Base-by-base conservation (phyloP, 352 stramenopile species). In the Phytophthora citricola region DNA sequence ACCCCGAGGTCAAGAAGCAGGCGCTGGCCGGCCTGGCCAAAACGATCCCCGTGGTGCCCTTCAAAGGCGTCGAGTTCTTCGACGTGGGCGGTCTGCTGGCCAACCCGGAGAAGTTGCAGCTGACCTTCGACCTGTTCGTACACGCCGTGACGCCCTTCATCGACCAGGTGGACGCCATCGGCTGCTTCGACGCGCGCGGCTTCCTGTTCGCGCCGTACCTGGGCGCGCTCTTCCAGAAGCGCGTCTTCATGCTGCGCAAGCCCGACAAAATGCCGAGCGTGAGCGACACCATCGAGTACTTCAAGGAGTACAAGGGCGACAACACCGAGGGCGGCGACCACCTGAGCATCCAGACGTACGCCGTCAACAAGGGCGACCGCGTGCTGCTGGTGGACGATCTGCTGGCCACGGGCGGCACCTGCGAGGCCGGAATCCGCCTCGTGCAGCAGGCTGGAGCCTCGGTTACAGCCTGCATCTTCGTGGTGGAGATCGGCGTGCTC, bases 181-280 rank as follows among this genome's bases (percentile, higher is more conserved):
- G 92, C 55, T 96, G 95, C 76, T 91, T 99, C 55, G 97, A 99
- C 76, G 96, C 97, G 43, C 90, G 97, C 34, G 97, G 97, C n/a
- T 99, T 99, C 65, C 79, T 99, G 26, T 95, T 99, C 46, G 97
- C 93, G 20, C 97, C 97, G 48, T 97, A 97, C 50, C 82, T 99
- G 53, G 97, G 95, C 15, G 81, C 98, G 45, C 85, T 82, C n/a
- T 89, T 99, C 63, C 89, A 98, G 55, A 99, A 98, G 71, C 97
- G 96, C 22, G 98, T 99, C 70, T 98, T 99, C 69, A 99, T 99
- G 97, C 93, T 99, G 71, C 89, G 97, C 64, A 99, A 99, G 78
- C 90, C 93, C 32, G 95, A 95, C 40, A 99, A 99, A 78, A 98
- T 99, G 89, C 97, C 97, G 41, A 98, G 96, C 61, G 88, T 96